Evolutionary conservation across 2,329 filamentous ascomycete species (phyloP).

Genomic region (Xylariaceae sp.): DNA sequence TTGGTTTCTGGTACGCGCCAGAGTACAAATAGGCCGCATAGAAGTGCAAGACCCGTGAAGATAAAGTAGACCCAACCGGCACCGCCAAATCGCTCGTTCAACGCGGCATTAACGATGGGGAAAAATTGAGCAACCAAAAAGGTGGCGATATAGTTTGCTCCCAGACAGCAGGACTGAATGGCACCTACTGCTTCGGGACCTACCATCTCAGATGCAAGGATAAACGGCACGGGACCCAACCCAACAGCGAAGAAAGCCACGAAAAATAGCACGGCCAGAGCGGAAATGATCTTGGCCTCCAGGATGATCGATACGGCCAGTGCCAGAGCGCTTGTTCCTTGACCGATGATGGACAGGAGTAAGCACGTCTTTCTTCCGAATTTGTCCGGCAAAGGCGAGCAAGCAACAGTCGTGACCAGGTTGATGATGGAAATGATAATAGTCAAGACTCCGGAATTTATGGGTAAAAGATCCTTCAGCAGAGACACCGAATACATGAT

Average conservation of each 20-base stretch:
- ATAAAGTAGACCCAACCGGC: slow-evolving; percentile 84
- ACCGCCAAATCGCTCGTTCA: slow-evolving; percentile 60
- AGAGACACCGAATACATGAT: slow-evolving; percentile 98
- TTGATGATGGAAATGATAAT: slow-evolving; percentile 85
- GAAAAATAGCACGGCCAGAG: slow-evolving; percentile 75
- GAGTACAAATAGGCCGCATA: slow-evolving; percentile 67
- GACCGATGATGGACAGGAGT: slow-evolving; percentile 74
- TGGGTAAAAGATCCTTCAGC: slow-evolving; percentile 71
- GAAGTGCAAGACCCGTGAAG: slow-evolving; percentile 69
- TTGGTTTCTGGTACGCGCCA: slow-evolving; percentile 80
- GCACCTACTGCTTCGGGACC: slow-evolving; percentile 86
- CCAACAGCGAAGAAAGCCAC: slow-evolving; percentile 87
- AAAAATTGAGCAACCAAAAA: slow-evolving; percentile 95
- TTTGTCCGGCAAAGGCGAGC: slow-evolving; percentile 79
- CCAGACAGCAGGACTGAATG: slow-evolving; percentile 81
- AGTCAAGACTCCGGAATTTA: slow-evolving; percentile 76
- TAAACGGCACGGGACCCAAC: slow-evolving; percentile 90
- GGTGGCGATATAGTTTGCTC: slow-evolving; percentile 82
- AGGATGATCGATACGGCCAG: slow-evolving; percentile 77
- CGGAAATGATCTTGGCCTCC: slow-evolving; percentile 68
- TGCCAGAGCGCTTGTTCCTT: slow-evolving; percentile 71
- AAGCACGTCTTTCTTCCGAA: slow-evolving; percentile 84
- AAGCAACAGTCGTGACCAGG: slow-evolving; percentile 72
- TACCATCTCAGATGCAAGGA: slow-evolving; percentile 86
- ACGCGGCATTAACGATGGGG: slow-evolving; percentile 71